A percentile compares a stretch with the other conserved stretches of the same genome.
phyloP scores from a whole-genome alignment of 805 yeast genomes.

The Alloascoidea africana region DNA sequence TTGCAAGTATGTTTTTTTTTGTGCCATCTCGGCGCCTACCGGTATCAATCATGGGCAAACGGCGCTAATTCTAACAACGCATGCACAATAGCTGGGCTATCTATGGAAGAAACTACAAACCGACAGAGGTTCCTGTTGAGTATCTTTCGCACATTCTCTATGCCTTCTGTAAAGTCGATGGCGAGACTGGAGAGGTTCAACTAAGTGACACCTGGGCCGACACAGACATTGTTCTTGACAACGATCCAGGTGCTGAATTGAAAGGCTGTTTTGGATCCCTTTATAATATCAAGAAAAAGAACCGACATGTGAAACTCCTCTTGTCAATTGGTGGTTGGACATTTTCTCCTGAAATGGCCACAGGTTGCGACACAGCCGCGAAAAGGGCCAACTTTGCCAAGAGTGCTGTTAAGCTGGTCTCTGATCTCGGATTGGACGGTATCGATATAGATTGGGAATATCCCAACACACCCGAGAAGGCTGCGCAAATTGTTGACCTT shows the following conservation, averaged over 20 bases:
- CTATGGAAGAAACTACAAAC: slow-evolving; percentile 43
- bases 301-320: slow-evolving; percentile 33
- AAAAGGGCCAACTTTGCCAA: slow-evolving; percentile 31
- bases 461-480: slow-evolving; percentile 37
- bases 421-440: slow-evolving; percentile 65
- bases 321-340: slow-evolving; percentile 85
- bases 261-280: slow-evolving; percentile 38
- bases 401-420: slow-evolving; percentile 31
- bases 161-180: slow-evolving; percentile 55
- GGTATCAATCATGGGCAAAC: too few species aligned
- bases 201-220: slow-evolving; percentile 61
- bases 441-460: slow-evolving; percentile 94
- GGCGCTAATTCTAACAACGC: too few species aligned
- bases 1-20: neutral
- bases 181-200: slow-evolving; percentile 33
- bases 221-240: slow-evolving; percentile 15
- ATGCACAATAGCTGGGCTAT: slow-evolving; percentile 47
- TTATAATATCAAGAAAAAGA: slow-evolving; percentile 25
- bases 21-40: too few species aligned
- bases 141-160: slow-evolving; percentile 56
- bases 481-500: slow-evolving; percentile 26
- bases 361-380: slow-evolving; percentile 21
- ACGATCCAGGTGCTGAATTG: slow-evolving; percentile 10
- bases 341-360: slow-evolving; percentile 31
- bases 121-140: slow-evolving; percentile 42